phyloP scores from a whole-genome alignment of 148 eudicot genomes.

The Heliosperma pusillum region DNA sequence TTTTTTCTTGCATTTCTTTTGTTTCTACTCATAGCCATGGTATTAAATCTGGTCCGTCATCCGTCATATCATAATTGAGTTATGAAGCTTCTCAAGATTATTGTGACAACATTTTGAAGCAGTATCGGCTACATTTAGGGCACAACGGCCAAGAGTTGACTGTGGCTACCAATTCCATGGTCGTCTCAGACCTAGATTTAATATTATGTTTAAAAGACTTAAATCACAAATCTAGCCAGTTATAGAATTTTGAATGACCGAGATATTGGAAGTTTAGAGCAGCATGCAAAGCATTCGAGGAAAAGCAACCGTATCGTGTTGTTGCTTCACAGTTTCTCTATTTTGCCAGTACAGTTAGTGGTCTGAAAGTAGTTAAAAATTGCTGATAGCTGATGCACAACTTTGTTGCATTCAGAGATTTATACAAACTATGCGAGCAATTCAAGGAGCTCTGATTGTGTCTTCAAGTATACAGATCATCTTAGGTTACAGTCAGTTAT shows the following conservation, averaged over 20 bases:
- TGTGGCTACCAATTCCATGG: no score
- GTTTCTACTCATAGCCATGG: not conserved
- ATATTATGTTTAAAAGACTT: not conserved
- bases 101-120: no score
- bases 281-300: not conserved
- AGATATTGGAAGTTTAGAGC: not conserved
- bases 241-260: not conserved
- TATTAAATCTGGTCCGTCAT: no score
- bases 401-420: constrained; percentile 65
- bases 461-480: constrained; percentile 91
- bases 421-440: constrained; percentile 94
- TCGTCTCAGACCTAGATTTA: no score
- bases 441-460: constrained; percentile 93
- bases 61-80: no score
- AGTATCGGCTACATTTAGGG: no score
- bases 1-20: not conserved
- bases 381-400: not conserved
- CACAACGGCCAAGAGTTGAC: no score
- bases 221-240: not conserved
- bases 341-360: not conserved
- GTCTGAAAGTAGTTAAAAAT: not conserved
- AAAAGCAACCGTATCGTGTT: not conserved
- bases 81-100: no score
- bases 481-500: constrained; percentile 93
- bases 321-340: not conserved